These are phyloP conservation scores for Lathyrus tuberosus DNA, from an alignment of 306 rosid genomes.

Conservation along the genomic window DNA sequence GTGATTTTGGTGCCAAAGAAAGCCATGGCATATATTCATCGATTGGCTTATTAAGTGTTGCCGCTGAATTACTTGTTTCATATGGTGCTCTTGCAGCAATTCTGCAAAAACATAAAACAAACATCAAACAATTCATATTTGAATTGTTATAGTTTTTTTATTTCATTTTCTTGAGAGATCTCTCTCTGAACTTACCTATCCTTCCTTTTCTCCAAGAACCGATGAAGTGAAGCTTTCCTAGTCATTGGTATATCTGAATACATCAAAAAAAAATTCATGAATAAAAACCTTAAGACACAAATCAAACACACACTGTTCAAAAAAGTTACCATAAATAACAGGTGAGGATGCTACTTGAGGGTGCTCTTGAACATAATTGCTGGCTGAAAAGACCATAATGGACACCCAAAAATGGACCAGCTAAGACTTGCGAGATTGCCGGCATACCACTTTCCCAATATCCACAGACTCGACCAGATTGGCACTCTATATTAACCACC, in stretches of 20 bases:
- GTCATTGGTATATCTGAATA: constrained; percentile 77
- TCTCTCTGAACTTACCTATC: constrained; percentile 54
- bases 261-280: neutral
- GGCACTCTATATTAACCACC: no score
- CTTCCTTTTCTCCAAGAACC: constrained; percentile 83
- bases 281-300: constrained; percentile 20
- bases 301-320: neutral
- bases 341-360: constrained; percentile 50
- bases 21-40: constrained; percentile 66
- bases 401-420: no score
- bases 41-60: constrained; percentile 34
- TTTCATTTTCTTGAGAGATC: neutral
- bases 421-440: no score
- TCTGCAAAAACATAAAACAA: constrained; percentile 47
- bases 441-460: no score
- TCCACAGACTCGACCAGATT: no score
- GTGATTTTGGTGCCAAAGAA: constrained; percentile 61
- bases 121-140: neutral
- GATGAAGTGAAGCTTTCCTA: constrained; percentile 77
- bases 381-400: constrained; percentile 62
- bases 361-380: constrained; percentile 16
- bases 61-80: constrained; percentile 44
- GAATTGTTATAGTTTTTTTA: neutral
- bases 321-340: constrained; percentile 57
- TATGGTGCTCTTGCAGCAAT: constrained; percentile 65